Percentiles rank a stretch among this genome's conserved stretches.
These are phyloP conservation scores for Mycena kentingensis DNA, from an alignment of 768 basidiomycete genomes.

Conservation along the genomic window DNA sequence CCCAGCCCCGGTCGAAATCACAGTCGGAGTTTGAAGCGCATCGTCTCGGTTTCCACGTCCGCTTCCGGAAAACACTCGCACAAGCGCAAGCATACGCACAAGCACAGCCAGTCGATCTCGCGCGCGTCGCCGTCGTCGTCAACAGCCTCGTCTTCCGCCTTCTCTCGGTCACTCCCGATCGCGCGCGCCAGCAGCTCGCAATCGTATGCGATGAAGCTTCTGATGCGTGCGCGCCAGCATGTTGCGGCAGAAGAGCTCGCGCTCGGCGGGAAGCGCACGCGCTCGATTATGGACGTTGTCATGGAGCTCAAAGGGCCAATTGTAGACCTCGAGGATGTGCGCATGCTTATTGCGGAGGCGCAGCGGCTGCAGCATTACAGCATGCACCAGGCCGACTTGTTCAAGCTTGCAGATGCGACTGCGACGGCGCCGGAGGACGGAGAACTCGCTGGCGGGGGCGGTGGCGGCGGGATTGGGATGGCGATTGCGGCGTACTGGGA, in stretches of 20 bases:
- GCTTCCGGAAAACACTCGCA: too few species aligned
- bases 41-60: too few species aligned
- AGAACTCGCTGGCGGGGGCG: too few species aligned
- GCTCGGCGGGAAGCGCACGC: neutral
- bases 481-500: constrained; percentile 41
- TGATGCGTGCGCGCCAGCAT: constrained; percentile 23
- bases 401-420: too few species aligned
- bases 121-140: too few species aligned
- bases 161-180: constrained; percentile 6
- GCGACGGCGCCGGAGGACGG: too few species aligned
- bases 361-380: constrained; percentile 27
- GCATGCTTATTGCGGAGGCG: constrained; percentile 2
- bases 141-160: neutral
- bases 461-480: too few species aligned
- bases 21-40: too few species aligned
- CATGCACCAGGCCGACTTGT: too few species aligned
- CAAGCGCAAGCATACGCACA: too few species aligned
- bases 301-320: constrained; percentile 42
- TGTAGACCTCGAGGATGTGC: constrained; percentile 25
- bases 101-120: too few species aligned
- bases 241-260: neutral
- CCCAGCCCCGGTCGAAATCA: too few species aligned
- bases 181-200: constrained; percentile 18
- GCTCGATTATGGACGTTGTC: constrained; percentile 50
- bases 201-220: neutral